These are phyloP conservation scores for Orbilia javanica DNA, from an alignment of 2,329 filamentous ascomycete genomes.

Conservation along the genomic window DNA sequence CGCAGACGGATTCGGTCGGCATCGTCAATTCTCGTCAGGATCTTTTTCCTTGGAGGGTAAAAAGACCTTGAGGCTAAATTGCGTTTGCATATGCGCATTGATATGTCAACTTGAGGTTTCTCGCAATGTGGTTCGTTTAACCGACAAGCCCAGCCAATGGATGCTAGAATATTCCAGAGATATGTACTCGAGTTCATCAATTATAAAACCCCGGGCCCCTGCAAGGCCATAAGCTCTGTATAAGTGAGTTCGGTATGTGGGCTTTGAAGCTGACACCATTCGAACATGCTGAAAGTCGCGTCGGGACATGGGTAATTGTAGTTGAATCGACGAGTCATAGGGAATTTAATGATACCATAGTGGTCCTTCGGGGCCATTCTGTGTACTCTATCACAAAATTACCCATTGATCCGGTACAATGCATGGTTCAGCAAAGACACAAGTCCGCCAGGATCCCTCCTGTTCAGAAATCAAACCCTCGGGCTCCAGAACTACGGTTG, in stretches of 20 bases:
- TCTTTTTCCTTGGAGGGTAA: not conserved
- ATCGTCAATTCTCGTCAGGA: slow-evolving; percentile 7
- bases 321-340: not conserved
- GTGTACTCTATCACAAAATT: not conserved
- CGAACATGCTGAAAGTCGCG: not conserved
- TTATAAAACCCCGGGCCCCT: not conserved
- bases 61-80: slow-evolving; percentile 37
- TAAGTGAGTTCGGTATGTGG: not conserved
- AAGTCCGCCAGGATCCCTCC: not conserved
- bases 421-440: too few relatives aligned
- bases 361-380: not conserved
- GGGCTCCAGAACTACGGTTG: not conserved
- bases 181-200: not conserved
- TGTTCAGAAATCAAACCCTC: not conserved
- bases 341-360: slow-evolving; percentile 1
- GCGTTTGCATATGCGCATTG: not conserved
- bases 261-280: slow-evolving; percentile 3
- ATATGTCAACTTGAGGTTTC: not conserved
- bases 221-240: too few relatives aligned
- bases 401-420: not conserved
- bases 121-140: slow-evolving; percentile 27
- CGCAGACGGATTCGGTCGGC: not conserved
- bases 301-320: not conserved
- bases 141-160: slow-evolving; percentile 26
- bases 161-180: not conserved